A percentile compares a stretch with the other conserved stretches of the same genome.
phyloP scores from a whole-genome alignment of 176 grass and related monocot species.

The Eragrostis curvula region DNA sequence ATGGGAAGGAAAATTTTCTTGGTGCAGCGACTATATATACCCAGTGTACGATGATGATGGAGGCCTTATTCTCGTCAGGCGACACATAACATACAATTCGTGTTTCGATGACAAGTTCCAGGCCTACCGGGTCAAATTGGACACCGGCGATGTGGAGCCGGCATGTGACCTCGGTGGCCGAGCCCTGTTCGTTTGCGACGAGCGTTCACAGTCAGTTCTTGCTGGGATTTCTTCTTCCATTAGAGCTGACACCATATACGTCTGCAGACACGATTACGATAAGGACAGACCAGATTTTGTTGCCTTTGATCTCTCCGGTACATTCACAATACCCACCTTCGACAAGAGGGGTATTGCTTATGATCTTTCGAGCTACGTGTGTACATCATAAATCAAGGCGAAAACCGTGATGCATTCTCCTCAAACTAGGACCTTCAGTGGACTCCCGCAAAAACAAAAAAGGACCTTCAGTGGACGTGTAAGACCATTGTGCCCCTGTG shows the following conservation, averaged over 20 bases:
- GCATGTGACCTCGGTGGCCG: neutral
- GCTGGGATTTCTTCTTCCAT: neutral
- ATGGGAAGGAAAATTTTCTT: neutral
- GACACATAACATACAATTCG: neutral
- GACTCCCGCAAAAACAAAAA: too few species aligned
- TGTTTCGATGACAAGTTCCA: neutral
- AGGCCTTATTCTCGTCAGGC: neutral
- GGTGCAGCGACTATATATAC: neutral
- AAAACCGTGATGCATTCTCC: too few species aligned
- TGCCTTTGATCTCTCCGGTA: neutral
- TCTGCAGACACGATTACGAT: neutral
- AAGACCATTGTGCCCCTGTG: too few species aligned
- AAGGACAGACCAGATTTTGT: neutral
- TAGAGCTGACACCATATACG: neutral
- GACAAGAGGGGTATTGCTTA: too few species aligned
- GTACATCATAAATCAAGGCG: too few species aligned
- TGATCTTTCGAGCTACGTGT: too few species aligned
- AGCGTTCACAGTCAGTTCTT: neutral
- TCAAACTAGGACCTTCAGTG: too few species aligned
- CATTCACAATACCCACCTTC: too few species aligned
- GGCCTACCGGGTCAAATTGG: neutral
- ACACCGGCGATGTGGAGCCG: neutral
- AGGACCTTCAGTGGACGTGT: too few species aligned
- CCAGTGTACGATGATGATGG: neutral
- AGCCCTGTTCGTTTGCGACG: neutral